Percentiles rank a stretch among this genome's conserved stretches.
Evolutionary conservation across 1,139 yeast genomes (phyloP).

Genomic region (Ogataea hybrid): DNA sequence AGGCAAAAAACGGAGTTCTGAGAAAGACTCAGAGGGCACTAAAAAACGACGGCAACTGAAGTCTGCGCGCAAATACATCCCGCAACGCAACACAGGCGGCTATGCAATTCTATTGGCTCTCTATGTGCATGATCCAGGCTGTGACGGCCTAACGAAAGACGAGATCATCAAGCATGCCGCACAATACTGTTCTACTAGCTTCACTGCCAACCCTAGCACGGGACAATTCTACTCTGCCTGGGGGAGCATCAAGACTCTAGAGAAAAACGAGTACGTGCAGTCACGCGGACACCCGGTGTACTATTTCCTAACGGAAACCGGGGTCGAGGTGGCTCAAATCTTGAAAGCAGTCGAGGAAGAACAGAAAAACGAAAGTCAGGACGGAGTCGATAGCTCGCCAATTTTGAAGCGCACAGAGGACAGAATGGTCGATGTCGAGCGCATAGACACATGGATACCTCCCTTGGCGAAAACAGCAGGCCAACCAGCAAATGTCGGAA

Average conservation of each 20-base stretch:
- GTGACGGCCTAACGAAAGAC: conserved; percentile 57
- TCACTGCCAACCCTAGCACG: conserved; percentile 59
- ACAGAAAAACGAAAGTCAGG: conserved; percentile 19
- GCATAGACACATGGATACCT: conserved; percentile 8
- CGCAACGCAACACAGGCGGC: conserved; percentile 78
- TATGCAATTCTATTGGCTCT: conserved; percentile 78
- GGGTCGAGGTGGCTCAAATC: conserved; percentile 58
- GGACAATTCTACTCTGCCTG: conserved; percentile 76
- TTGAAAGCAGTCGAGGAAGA: conserved; percentile 47
- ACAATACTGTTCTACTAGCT: conserved; percentile 63
- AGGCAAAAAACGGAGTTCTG: conserved; percentile 13
- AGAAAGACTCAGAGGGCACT: conserved; percentile 1
- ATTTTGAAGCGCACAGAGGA: conserved; percentile 23
- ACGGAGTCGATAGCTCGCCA: conserved; percentile 28
- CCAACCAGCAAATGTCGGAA: conserved; percentile 1
- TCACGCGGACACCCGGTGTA: conserved; percentile 57
- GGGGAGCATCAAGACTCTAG: conserved; percentile 65
- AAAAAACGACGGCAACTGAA: conserved; percentile 29
- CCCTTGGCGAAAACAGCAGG: conserved; percentile 1
- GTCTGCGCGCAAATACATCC: conserved; percentile 56
- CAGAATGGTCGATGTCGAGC: neutral
- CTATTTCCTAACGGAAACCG: conserved; percentile 72
- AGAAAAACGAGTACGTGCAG: conserved; percentile 60
- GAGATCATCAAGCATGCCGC: conserved; percentile 58
- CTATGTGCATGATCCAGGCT: conserved; percentile 47